Conservation (phyloP, 176 grass and related monocot species). For the Puya raimondii region DNA sequence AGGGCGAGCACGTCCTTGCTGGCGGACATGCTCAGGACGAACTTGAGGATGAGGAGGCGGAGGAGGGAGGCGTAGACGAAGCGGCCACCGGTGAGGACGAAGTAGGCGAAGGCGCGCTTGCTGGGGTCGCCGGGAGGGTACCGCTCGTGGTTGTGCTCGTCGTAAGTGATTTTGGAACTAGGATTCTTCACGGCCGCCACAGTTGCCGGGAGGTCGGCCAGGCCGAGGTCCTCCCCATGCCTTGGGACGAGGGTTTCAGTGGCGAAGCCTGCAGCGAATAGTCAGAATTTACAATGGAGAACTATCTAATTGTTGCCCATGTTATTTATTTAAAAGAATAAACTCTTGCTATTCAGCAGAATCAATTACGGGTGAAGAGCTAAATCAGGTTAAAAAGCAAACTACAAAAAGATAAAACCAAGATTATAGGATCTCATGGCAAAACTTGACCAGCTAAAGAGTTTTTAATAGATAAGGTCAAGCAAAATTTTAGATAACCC, state of each 20-base stretch:
- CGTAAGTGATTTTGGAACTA: slow-evolving; percentile 63
- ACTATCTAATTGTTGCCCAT: not conserved
- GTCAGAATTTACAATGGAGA: not conserved
- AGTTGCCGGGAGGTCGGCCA: slow-evolving; percentile 55
- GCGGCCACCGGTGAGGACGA: slow-evolving; percentile 77
- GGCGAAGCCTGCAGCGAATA: slow-evolving; percentile 50
- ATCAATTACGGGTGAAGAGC: too few species aligned
- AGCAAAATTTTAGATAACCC: too few species aligned
- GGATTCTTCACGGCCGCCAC: slow-evolving; percentile 62
- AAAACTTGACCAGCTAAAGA: too few species aligned
- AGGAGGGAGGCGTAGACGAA: slow-evolving; percentile 80
- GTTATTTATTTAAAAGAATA: too few species aligned
- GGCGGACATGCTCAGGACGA: slow-evolving; percentile 88
- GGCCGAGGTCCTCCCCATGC: slow-evolving; percentile 30
- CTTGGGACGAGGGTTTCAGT: slow-evolving; percentile 65
- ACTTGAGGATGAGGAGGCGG: slow-evolving; percentile 70
- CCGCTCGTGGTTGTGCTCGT: slow-evolving; percentile 62
- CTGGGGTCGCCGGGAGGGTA: slow-evolving; percentile 70
- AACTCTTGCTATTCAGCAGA: too few species aligned
- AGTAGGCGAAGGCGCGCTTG: slow-evolving; percentile 89
- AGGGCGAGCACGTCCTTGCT: slow-evolving; percentile 84
- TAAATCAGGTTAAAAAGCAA: too few species aligned
- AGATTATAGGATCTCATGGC: too few species aligned
- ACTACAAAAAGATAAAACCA: too few species aligned
- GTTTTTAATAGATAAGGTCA: too few species aligned